Evolutionary conservation across 129 eudicot genomes (phyloP).

Genomic region (Smallanthus sonchifolius): DNA sequence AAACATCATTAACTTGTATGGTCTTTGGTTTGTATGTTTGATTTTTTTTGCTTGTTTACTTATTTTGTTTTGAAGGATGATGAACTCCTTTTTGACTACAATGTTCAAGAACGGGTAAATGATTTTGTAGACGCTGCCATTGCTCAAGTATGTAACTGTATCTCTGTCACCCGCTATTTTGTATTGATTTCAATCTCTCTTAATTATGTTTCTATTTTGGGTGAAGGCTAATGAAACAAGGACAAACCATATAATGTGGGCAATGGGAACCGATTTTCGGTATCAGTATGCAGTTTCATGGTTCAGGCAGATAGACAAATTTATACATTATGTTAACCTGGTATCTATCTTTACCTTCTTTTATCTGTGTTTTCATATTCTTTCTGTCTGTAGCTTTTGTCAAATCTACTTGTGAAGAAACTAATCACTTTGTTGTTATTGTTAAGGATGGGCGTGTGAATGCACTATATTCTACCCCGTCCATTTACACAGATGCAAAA

Average conservation of each 20-base stretch:
- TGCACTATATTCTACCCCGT: constrained; percentile 65
- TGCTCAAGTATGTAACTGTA: constrained; percentile 53
- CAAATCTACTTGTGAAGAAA: constrained; percentile 3
- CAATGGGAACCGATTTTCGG: constrained; percentile 96
- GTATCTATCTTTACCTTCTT: constrained; percentile 31
- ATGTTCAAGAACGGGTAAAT: constrained; percentile 83
- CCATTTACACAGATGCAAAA: constrained; percentile 63
- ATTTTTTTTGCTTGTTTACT: constrained; percentile 13
- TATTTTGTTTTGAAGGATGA: constrained; percentile 55
- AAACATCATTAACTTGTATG: not conserved
- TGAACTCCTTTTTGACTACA: constrained; percentile 70
- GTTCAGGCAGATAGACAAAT: constrained; percentile 98
- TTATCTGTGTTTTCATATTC: constrained; percentile 1
- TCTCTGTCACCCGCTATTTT: not conserved
- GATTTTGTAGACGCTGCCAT: constrained; percentile 94
- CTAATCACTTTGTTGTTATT: not conserved
- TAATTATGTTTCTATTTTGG: constrained; percentile 4
- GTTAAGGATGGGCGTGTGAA: constrained; percentile 65
- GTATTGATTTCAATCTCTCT: not conserved
- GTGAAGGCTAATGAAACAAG: constrained; percentile 84
- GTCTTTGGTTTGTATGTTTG: constrained; percentile 12
- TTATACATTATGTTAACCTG: constrained; percentile 92
- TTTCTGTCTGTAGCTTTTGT: not conserved
- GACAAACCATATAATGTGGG: constrained; percentile 98
- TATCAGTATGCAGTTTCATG: constrained; percentile 95